Base-by-base conservation (phyloP, 1,139 yeast species). In the Oligophagozyma castellii region DNA sequence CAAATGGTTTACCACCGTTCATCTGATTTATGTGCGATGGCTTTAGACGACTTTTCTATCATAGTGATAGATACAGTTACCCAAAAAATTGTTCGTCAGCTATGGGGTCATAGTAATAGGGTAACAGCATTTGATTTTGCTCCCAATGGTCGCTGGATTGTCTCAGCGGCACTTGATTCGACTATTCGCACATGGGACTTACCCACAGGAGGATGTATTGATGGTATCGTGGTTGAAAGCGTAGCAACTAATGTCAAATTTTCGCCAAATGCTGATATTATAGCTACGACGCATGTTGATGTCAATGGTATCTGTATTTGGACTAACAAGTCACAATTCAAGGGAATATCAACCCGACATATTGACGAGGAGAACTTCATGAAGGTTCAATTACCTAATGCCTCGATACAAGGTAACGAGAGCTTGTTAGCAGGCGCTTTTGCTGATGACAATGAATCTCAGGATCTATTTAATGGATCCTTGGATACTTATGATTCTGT, bases 181-280 rank as follows among this genome's bases (percentile, higher is more conserved):
- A 86, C 98, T 0, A 65, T 92, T 31, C 68, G 98, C 47, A 84
- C 95, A 0, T 92, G 98, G 98, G 98, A 92, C 53, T 66, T 92
- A 36, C 96, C 98, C 19, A 79, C 95, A 3, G 98, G 98, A 29
- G 84, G 89, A 1, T 86, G 96, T 55, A 84, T 92, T 35, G 98
- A 92, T 56, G 96, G 95, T 38, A 75, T 89, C 11, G 61, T 64
- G 30, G 66, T 89, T 22, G 76, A 80, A 2, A 70, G 67, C 40
- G 86, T 86, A 12, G 93, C 80, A 2, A 84, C 96, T 0, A 61
- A 70, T 29, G 65, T 92, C 23, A 73, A 76, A 45, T 71, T 89
- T 42, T 79, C 95, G 12, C 94, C 94, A 3, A 65, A 74, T 31
- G 95, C 95, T 26, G 96, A 92, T 43, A 70, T 78, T 54, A 65